Conservation (phyloP, 83 land plant species). For the Picea mariana region DNA sequence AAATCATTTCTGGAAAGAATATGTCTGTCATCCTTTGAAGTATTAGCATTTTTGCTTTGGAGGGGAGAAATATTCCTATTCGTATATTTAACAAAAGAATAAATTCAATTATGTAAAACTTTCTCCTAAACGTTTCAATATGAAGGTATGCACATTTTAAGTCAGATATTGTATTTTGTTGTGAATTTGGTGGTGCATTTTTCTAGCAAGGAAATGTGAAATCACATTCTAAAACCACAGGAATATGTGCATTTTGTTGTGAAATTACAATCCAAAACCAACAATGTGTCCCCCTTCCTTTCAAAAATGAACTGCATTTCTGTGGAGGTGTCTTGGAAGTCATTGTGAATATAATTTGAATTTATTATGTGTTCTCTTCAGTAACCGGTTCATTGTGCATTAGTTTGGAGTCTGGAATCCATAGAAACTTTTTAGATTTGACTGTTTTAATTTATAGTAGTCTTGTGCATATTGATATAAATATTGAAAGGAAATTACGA, state of each 20-base stretch:
- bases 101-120: neutral
- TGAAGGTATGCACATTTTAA: neutral
- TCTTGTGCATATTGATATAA: neutral
- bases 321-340: neutral
- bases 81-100: neutral
- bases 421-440: neutral
- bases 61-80: neutral
- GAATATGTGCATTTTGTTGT: too few relatives aligned
- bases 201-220: neutral
- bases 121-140: neutral
- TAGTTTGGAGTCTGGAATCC: neutral
- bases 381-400: neutral
- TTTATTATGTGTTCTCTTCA: neutral
- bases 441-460: neutral
- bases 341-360: neutral
- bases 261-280: neutral
- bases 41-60: neutral
- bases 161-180: neutral
- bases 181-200: constrained; percentile 2
- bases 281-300: neutral
- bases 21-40: constrained; percentile 6
- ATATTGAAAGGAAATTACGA: neutral
- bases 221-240: too few relatives aligned
- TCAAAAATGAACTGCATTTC: neutral
- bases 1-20: neutral